phyloP scores from a whole-genome alignment of 495 filamentous ascomycete species.

The Friedmanniomyces simplex region DNA sequence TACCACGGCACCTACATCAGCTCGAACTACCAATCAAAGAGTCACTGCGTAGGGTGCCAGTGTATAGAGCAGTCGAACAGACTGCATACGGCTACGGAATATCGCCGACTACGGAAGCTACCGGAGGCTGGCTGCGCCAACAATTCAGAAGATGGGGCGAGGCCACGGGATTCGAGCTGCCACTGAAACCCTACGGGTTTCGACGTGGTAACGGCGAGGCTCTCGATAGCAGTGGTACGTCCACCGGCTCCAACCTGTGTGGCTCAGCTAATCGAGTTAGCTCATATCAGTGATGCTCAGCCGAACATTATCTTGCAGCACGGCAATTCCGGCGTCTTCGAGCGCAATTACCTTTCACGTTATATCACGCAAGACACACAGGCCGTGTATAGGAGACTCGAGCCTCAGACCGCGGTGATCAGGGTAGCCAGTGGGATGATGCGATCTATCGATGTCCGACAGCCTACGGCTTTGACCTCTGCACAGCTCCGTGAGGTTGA shows the following conservation, averaged over 20 bases:
- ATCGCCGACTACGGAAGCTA: neutral
- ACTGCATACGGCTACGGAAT: neutral
- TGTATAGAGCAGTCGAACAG: neutral
- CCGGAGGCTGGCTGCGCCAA: neutral
- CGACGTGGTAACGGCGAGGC: constrained; percentile 1
- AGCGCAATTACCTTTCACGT: constrained; percentile 1
- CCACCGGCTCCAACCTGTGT: too few relatives aligned
- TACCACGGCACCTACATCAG: neutral
- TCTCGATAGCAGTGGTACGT: constrained; percentile 11
- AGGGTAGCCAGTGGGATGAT: constrained; percentile 3
- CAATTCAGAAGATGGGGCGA: neutral
- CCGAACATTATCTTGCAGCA: constrained; percentile 15
- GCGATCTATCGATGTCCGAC: neutral
- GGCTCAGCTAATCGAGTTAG: too few relatives aligned
- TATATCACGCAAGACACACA: constrained; percentile 4
- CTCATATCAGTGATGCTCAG: constrained; percentile 7
- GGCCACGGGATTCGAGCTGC: constrained; percentile 1
- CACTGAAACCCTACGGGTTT: neutral
- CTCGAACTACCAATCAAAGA: neutral
- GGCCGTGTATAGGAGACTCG: neutral
- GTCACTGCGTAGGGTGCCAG: neutral
- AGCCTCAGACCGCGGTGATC: constrained; percentile 5
- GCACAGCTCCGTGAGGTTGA: neutral
- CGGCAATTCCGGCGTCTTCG: constrained; percentile 1
- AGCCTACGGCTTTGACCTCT: neutral